phyloP scores from a whole-genome alignment of 2,329 filamentous ascomycete genomes.

The Alternaria burnsii region DNA sequence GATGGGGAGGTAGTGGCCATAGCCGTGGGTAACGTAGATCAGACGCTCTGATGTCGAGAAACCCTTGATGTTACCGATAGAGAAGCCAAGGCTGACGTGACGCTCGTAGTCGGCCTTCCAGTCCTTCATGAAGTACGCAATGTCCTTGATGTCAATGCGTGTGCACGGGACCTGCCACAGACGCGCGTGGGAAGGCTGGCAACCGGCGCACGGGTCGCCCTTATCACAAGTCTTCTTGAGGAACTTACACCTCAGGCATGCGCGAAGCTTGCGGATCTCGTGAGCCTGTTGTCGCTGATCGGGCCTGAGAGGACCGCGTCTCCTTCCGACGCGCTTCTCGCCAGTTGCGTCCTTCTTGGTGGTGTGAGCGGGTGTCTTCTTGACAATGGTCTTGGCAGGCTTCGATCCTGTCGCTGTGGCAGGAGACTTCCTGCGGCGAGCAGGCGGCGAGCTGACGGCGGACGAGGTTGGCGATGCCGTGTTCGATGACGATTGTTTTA shows the following conservation, averaged over 20 bases:
- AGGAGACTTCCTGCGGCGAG: conserved; percentile 76
- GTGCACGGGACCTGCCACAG: conserved; percentile 98
- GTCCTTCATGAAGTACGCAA: conserved; percentile 98
- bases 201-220: conserved; percentile 93
- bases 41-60: conserved; percentile 68
- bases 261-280: conserved; percentile 93
- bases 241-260: conserved; percentile 96
- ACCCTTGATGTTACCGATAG: conserved; percentile 94
- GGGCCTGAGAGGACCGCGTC: conserved; percentile 87
- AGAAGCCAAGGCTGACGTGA: conserved; percentile 85
- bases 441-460: conserved; percentile 63
- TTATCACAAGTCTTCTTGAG: conserved; percentile 99
- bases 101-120: conserved; percentile 98
- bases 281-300: conserved; percentile 97
- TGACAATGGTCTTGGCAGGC: conserved; percentile 81
- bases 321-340: conserved; percentile 92
- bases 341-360: conserved; percentile 78
- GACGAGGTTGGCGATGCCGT: conserved; percentile 67
- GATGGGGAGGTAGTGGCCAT: conserved; percentile 90
- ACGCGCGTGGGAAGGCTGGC: conserved; percentile 92
- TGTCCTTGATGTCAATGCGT: conserved; percentile 98
- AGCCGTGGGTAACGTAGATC: conserved; percentile 96
- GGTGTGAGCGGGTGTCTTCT: conserved; percentile 72
- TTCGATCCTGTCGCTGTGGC: conserved; percentile 75
- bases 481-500: conserved; percentile 70